Percentiles rank a stretch among this genome's conserved stretches.
Conservation (phyloP, 768 basidiomycete species). For the Xerocomus spinulosus region DNA sequence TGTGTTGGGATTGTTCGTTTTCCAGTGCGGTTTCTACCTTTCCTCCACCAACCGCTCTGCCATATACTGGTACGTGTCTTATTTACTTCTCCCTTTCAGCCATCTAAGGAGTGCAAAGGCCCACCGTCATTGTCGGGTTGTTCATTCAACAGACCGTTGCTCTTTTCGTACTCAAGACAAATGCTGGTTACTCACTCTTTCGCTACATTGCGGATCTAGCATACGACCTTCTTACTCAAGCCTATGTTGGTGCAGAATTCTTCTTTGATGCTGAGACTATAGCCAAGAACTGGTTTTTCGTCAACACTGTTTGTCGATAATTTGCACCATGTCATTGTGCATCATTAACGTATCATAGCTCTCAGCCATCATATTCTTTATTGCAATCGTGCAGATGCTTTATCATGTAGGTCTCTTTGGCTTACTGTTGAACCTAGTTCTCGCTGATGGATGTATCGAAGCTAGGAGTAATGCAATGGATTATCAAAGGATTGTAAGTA, state of each 20-base stretch:
- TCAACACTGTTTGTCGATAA: constrained; percentile 54
- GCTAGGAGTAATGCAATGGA: constrained; percentile 91
- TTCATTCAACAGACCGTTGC: constrained; percentile 84
- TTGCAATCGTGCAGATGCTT: constrained; percentile 88
- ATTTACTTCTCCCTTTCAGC: neutral
- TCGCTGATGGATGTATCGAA: constrained; percentile 13
- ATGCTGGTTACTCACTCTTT: constrained; percentile 81
- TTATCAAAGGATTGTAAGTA: constrained; percentile 76
- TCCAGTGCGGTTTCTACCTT: constrained; percentile 72
- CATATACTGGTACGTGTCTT: constrained; percentile 63
- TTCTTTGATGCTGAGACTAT: constrained; percentile 73
- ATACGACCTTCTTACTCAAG: constrained; percentile 71
- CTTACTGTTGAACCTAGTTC: neutral
- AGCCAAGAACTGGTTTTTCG: constrained; percentile 77
- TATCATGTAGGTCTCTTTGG: constrained; percentile 50
- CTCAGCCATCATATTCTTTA: constrained; percentile 85
- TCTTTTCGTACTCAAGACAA: constrained; percentile 82
- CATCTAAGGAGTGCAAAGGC: constrained; percentile 40
- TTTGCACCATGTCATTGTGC: constrained; percentile 6
- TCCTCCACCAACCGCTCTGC: constrained; percentile 57
- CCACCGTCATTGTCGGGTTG: constrained; percentile 82
- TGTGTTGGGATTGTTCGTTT: constrained; percentile 72
- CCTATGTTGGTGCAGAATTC: constrained; percentile 67
- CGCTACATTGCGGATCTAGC: constrained; percentile 77
- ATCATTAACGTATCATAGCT: constrained; percentile 40